Base-by-base conservation (phyloP, 2,329 filamentous ascomycete species). In the Sarocladium strictum region DNA sequence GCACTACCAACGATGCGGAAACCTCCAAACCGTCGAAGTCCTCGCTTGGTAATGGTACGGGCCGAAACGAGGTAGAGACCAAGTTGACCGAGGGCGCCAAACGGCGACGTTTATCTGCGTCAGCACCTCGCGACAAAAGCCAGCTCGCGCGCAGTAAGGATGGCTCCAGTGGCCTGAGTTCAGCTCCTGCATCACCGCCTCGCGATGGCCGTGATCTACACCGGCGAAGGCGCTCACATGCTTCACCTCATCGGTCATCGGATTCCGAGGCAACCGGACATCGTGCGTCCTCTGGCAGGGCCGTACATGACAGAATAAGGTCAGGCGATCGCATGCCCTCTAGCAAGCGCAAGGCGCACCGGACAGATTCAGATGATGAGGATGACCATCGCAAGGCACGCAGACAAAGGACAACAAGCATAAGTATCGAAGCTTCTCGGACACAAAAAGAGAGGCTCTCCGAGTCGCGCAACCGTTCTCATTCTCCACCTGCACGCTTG, bases 331-430 rank as follows among this genome's bases (percentile, higher is more conserved):
- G 73, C 55, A 60, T 73, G 32, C 61, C 76, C 15, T 66, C 76
- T 17, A 68, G 75, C 57, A 84, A 83, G 66, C 74, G 80, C 53
- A 84, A 81, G 63, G 72, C 75, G 10, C 66, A 72, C 45, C 79
- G 76, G 63, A 66, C 69, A 33, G 80, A 83, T 56, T 84, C 81
- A 17, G 81, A 84, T 49, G 80, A 83, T 59, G 80, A 84, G 55
- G 72, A 67, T 7, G 80, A 84, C 56, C 72, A 82, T 51, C 79
- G 76, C 60, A 83, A 81, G 62, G 71, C 69, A 54, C 77, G 80
- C 32, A 77, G 80, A 35, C 76, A 78, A 58, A 77, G 80, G 53
- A 74, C 74, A 43, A 75, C 75, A 11, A 77, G 76, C 54, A 67
- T 68, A 24, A 67, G 69, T n/a, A 53, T 72, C 50, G 72, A 76